phyloP scores from a whole-genome alignment of 23 red algal genomes.

The Pyropia yezoensis region DNA sequence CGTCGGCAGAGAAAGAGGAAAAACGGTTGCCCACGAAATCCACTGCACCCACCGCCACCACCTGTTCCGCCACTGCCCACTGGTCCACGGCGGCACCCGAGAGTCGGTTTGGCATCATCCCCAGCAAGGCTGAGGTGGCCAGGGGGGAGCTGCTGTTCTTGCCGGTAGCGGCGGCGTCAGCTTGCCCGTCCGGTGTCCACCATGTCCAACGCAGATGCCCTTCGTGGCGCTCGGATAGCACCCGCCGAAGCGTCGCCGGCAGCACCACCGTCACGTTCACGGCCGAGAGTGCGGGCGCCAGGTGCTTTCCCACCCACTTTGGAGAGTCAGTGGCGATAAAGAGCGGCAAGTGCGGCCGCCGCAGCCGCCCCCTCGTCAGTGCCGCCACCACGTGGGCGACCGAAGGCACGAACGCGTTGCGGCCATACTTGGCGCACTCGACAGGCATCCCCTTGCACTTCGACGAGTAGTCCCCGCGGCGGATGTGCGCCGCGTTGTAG shows the following conservation, averaged over 20 bases:
- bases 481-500: conserved; percentile 42
- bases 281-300: background rate
- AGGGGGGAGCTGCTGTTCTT: no score
- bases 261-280: conserved; percentile 9
- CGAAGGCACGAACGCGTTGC: conserved; percentile 20
- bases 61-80: conserved; percentile 19
- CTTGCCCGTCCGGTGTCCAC: no score
- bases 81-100: conserved; percentile 7
- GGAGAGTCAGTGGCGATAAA: conserved; percentile 27
- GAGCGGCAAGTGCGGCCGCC: conserved; percentile 18
- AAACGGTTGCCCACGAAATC: conserved; percentile 46
- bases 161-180: no score
- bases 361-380: conserved; percentile 1
- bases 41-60: conserved; percentile 24
- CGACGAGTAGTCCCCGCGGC: conserved; percentile 20
- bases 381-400: conserved; percentile 11
- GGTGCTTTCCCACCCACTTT: background rate
- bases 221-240: no score
- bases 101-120: no score
- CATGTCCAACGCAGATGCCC: no score
- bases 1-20: conserved; percentile 24
- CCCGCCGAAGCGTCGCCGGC: background rate
- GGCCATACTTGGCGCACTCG: conserved; percentile 20
- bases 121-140: no score
- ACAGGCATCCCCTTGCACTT: conserved; percentile 23